Evolutionary conservation across 2,329 filamentous ascomycete species (phyloP).

Genomic region (Cyphellophora attinorum): DNA sequence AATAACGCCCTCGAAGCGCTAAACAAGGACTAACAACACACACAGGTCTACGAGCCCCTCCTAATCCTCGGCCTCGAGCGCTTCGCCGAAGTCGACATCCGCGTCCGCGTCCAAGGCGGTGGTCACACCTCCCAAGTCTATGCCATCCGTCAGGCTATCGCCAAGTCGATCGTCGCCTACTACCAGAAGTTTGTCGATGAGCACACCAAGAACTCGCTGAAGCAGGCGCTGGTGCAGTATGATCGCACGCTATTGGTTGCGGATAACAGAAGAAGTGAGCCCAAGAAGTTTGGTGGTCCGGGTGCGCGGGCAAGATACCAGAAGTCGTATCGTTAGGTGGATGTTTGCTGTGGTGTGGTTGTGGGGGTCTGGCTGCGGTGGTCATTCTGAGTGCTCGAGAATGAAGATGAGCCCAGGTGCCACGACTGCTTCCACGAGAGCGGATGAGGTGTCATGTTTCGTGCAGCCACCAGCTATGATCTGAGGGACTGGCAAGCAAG

Average conservation of each 20-base stretch:
- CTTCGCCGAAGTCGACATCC: constrained; percentile 93
- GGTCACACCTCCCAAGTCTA: constrained; percentile 97
- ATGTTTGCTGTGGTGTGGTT: constrained; percentile 3
- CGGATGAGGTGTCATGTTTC: no score
- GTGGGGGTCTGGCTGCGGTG: neutral
- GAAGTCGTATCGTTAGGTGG: constrained; percentile 92
- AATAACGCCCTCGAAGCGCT: neutral
- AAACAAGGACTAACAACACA: neutral
- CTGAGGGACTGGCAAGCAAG: no score
- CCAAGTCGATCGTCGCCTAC: constrained; percentile 95
- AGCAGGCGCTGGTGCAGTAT: constrained; percentile 92
- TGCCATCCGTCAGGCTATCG: constrained; percentile 96
- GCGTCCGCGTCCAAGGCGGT: constrained; percentile 91
- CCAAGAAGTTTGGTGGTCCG: constrained; percentile 81
- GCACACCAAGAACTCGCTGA: constrained; percentile 99
- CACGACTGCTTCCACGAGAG: no score
- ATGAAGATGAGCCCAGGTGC: no score
- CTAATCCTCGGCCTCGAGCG: constrained; percentile 96
- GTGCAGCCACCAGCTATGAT: no score
- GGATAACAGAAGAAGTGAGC: constrained; percentile 98
- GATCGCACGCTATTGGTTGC: constrained; percentile 96
- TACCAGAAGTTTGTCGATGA: constrained; percentile 99
- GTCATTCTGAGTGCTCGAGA: no score
- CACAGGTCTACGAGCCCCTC: constrained; percentile 91
- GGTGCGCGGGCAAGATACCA: constrained; percentile 96